Evolutionary conservation across 73 alveolate species (phyloP), one percentile per base, ranked within the genome.

Genomic region (Breviolum minutum): DNA sequence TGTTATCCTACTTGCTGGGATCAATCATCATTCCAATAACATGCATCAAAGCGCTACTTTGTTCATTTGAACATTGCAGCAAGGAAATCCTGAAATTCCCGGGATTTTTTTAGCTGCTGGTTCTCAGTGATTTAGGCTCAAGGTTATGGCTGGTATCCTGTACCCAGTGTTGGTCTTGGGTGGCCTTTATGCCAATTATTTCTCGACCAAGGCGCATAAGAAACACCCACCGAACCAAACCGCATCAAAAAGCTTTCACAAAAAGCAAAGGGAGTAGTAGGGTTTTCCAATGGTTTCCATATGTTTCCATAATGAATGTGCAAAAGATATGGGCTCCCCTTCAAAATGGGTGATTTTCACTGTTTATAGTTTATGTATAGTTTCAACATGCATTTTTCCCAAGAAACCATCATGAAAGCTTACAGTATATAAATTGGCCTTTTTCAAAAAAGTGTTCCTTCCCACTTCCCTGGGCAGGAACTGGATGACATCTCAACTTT

Each of bases 101-200:
- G 8, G 26, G 4, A 8, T 0, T 20, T 70, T 70, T 20, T 71
- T n/a, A 76, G 85, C 19, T 24, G 17, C 62, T 20, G 29, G 14
- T 6, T 76, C 20, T 63, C 85, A 76, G 85, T n/a, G 85, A 76
- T 76, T 32, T 79, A 10, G 87, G 87, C 87, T 32, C 87, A 64
- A 79, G 87, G 87, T 8, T 12, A 89, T 89, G 96, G 96, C 87
- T 19, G 96, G 87, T n/a, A 71, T 89, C 76, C 68, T 89, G 62
- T 89, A 70, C 63, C 96, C 96, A 40, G 96, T 63, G 62, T 70
- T 89, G 87, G 96, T 89, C 96, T 32, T 89, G 96, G 87, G 87
- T 11, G 96, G 96, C 87, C 96, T 89, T 61, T 89, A 48, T 7
- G 96, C 87, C 73, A 89, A 89, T 27, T 76, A 32, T 14, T 69